Percentiles rank a stretch among this genome's conserved stretches.
These are phyloP conservation scores for Microsporum canis DNA, from an alignment of 2,329 filamentous ascomycete species.

Conservation along the genomic window DNA sequence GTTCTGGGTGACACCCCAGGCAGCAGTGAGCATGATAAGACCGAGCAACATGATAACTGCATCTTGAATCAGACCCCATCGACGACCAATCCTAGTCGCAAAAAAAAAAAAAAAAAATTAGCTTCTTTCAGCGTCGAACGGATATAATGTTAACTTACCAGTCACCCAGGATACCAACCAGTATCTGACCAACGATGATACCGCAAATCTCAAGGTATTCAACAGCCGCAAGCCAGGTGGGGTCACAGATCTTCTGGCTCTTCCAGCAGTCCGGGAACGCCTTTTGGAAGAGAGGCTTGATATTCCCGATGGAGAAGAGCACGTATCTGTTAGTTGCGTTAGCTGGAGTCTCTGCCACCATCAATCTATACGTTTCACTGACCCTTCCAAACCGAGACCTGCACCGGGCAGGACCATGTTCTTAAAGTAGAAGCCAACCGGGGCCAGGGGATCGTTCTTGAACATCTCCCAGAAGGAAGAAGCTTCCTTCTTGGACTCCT, in stretches of 20 bases:
- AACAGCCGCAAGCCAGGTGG: conserved; percentile 71
- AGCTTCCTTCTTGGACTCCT: conserved; percentile 59
- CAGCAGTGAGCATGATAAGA: conserved; percentile 79
- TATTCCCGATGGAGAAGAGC: conserved; percentile 90
- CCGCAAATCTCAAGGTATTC: conserved; percentile 88
- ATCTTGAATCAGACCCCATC: conserved; percentile 93
- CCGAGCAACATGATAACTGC: conserved; percentile 89
- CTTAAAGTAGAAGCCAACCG: conserved; percentile 73
- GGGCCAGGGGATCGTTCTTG: conserved; percentile 74
- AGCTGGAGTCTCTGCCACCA: too few relatives aligned
- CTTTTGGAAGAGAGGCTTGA: conserved; percentile 66
- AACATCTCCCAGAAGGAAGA: conserved; percentile 61
- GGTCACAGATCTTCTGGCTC: conserved; percentile 52
- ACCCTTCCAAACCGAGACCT: conserved; percentile 79
- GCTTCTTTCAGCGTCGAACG: background rate
- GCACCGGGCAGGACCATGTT: conserved; percentile 89
- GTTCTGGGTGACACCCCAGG: conserved; percentile 76
- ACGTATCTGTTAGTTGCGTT: conserved; percentile 53
- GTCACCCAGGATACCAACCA: conserved; percentile 70
- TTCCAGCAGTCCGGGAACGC: conserved; percentile 74
- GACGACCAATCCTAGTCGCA: conserved; percentile 61
- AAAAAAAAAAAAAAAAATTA: background rate
- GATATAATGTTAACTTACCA: conserved; percentile 34
- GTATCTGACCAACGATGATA: conserved; percentile 87
- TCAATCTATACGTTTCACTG: conserved; percentile 16